phyloP scores from a whole-genome alignment of 352 stramenopile species.

The Pythium aphanidermatum region DNA sequence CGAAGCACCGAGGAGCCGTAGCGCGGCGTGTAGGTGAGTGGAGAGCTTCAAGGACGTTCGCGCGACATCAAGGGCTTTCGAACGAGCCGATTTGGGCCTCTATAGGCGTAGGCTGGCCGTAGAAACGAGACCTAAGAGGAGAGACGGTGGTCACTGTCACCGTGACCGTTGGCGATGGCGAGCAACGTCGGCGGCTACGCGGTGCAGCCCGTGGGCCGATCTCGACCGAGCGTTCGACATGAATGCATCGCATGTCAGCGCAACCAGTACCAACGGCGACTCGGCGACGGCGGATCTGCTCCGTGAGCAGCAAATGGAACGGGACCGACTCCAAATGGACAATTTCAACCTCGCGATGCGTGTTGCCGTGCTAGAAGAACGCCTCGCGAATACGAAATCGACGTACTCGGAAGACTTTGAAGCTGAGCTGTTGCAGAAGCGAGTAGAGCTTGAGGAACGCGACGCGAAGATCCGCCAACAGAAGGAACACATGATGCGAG shows the following conservation, averaged over 20 bases:
- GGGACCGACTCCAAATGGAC: constrained; percentile 57
- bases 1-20: neutral
- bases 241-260: constrained; percentile 10
- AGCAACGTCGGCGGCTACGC: constrained; percentile 4
- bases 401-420: constrained; percentile 58
- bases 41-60: too few species aligned
- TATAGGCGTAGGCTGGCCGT: too few species aligned
- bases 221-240: constrained; percentile 6
- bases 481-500: constrained; percentile 28
- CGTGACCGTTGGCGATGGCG: constrained; percentile 5
- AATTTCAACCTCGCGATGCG: constrained; percentile 72
- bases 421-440: constrained; percentile 49
- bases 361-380: constrained; percentile 61
- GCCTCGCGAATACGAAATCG: constrained; percentile 37
- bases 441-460: constrained; percentile 37
- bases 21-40: too few species aligned
- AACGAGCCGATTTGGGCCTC: neutral
- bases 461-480: constrained; percentile 15
- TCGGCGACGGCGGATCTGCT: constrained; percentile 22
- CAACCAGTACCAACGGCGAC: constrained; percentile 6
- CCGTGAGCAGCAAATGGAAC: constrained; percentile 49
- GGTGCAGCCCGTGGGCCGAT: constrained; percentile 4
- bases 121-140: too few species aligned
- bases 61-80: neutral
- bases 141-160: neutral